These are phyloP conservation scores for Aplosporella prunicola DNA, from an alignment of 2,329 filamentous ascomycete genomes.

Conservation along the genomic window DNA sequence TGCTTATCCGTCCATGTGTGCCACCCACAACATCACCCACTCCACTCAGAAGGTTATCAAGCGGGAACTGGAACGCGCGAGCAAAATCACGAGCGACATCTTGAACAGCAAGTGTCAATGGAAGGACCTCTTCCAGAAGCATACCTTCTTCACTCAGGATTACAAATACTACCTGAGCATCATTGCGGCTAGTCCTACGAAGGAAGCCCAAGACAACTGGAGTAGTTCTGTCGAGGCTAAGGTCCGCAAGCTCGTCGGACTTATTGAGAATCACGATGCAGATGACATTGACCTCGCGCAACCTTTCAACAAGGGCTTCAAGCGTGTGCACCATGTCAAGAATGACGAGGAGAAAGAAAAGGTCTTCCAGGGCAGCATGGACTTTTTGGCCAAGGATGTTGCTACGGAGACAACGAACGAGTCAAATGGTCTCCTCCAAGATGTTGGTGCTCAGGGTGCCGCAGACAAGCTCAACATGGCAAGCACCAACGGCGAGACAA, in stretches of 20 bases:
- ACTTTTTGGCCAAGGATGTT: slow-evolving; percentile 49
- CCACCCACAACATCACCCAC: slow-evolving; percentile 84
- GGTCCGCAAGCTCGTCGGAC: slow-evolving; percentile 73
- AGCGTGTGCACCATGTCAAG: slow-evolving; percentile 64
- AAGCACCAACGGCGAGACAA: slow-evolving; percentile 28
- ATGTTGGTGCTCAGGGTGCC: slow-evolving; percentile 40
- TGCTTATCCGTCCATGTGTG: slow-evolving; percentile 95
- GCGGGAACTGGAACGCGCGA: slow-evolving; percentile 68
- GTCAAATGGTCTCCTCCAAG: slow-evolving; percentile 42
- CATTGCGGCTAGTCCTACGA: slow-evolving; percentile 69
- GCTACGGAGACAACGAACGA: slow-evolving; percentile 21
- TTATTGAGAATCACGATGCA: slow-evolving; percentile 68
- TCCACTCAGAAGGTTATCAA: slow-evolving; percentile 81
- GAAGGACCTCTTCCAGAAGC: slow-evolving; percentile 81
- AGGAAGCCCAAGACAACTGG: slow-evolving; percentile 79
- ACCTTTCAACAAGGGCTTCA: slow-evolving; percentile 87
- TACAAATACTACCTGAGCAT: slow-evolving; percentile 96
- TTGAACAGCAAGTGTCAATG: slow-evolving; percentile 67
- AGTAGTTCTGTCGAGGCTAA: slow-evolving; percentile 91
- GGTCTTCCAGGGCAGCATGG: slow-evolving; percentile 52
- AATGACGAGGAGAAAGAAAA: slow-evolving; percentile 52
- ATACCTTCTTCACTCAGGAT: slow-evolving; percentile 84
- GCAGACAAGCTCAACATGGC: slow-evolving; percentile 19
- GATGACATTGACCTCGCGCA: slow-evolving; percentile 66
- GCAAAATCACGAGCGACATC: slow-evolving; percentile 69